Evolutionary conservation across 2,329 filamentous ascomycete species (phyloP), one percentile per base, ranked within the genome.

Genomic region (Beauveria sp.): DNA sequence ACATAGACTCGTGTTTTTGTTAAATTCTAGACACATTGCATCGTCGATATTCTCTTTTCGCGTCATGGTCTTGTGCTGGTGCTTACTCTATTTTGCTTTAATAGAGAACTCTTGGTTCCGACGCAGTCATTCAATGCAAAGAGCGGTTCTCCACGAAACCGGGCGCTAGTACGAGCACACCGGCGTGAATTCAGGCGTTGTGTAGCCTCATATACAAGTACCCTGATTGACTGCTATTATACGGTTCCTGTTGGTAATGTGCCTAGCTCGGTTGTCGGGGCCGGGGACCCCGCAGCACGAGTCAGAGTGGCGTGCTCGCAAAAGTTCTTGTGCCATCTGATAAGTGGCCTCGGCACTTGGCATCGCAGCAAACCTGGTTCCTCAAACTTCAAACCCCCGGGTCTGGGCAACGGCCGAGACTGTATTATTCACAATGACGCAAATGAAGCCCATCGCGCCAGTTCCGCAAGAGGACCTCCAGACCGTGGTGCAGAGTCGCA

Each of bases 401-500:
- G 14, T n/a, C 22, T 22, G 18, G 28, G 22, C 4, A 22, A 48
- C 26, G 6, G 24, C 20, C 50, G 22, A n/a, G 5, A 37, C 4
- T 22, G 3, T 4, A 30, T 22, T 24, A 18, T 9, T 28, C 18
- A 8, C n/a, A 30, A 59, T 52, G 48, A 52, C 56, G 10, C 48
- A 52, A n/a, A 34, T 59, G 4, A 53, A 59, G 30, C 37, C 68
- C 26, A 40, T 59, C 18, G 47, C 47, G 3, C 63, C 65, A 5
- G 28, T 59, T 5, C 69, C 69, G 14, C 67, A 71, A 53, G 63
- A 63, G 16, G 69, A 71, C 55, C 59, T 71, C 7, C 66, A 71
- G 52, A 69, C 67, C 4, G 69, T 71, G 2, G 70, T 71, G 18
- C 66, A 70, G 47, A 60, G 53, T 20, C 68, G 70, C 18, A 70